Evolutionary conservation across 2,329 filamentous ascomycete genomes (phyloP).

Genomic region (Emmonsiellopsis sp.): DNA sequence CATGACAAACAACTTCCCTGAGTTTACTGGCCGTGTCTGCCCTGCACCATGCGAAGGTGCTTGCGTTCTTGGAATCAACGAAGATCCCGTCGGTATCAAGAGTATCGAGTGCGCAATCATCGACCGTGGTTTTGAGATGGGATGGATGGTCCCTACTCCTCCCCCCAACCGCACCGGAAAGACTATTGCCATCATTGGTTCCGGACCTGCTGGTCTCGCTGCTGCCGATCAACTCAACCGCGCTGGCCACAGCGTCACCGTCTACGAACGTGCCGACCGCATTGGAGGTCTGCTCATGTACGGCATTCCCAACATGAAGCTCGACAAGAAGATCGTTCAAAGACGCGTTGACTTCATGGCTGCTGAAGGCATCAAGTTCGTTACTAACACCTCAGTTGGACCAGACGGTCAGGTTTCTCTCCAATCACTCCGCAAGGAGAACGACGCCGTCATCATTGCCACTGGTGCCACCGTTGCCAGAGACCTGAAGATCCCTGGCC

Average conservation of each 20-base stretch:
- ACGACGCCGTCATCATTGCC: slow-evolving; percentile 81
- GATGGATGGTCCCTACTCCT: slow-evolving; percentile 84
- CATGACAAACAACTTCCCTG: slow-evolving; percentile 98
- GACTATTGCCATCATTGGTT: slow-evolving; percentile 80
- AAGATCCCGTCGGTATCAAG: slow-evolving; percentile 96
- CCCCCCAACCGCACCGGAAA: slow-evolving; percentile 78
- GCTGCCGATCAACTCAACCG: slow-evolving; percentile 90
- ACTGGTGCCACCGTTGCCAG: slow-evolving; percentile 90
- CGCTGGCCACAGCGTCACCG: slow-evolving; percentile 76
- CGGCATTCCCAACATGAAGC: slow-evolving; percentile 98
- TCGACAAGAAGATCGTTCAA: slow-evolving; percentile 95
- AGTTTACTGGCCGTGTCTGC: slow-evolving; percentile 95
- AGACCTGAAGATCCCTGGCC: slow-evolving; percentile 82
- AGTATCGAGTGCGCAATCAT: slow-evolving; percentile 98
- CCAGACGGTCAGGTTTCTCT: slow-evolving; percentile 61
- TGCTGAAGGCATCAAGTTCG: slow-evolving; percentile 74
- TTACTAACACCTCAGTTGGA: slow-evolving; percentile 68
- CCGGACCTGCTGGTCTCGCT: slow-evolving; percentile 83
- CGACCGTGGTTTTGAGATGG: slow-evolving; percentile 93
- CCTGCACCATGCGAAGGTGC: slow-evolving; percentile 94
- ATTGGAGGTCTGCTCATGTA: slow-evolving; percentile 93
- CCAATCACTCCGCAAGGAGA: slow-evolving; percentile 59
- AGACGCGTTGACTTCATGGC: slow-evolving; percentile 93
- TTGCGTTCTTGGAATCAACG: slow-evolving; percentile 92
- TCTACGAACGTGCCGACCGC: slow-evolving; percentile 89